Conservation (phyloP, 2,329 filamentous ascomycete species). For the Colletotrichum costaricense region DNA sequence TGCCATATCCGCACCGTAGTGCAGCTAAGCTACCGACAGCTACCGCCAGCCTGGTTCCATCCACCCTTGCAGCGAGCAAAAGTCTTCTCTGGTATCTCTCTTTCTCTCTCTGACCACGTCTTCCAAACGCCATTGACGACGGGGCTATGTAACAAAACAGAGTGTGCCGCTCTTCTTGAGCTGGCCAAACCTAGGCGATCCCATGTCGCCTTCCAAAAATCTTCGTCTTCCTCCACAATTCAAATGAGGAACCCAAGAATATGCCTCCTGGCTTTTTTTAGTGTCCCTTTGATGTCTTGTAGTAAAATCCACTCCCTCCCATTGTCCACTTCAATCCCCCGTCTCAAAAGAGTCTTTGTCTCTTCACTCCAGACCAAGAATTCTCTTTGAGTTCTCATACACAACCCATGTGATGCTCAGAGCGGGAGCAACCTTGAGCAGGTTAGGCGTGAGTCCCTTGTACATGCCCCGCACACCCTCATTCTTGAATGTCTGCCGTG, state of each 20-base stretch:
- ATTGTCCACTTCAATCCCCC: neutral
- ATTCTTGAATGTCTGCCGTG: slow-evolving; percentile 81
- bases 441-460: slow-evolving; percentile 93
- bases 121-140: slow-evolving; percentile 27
- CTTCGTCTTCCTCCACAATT: neutral
- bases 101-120: slow-evolving; percentile 7
- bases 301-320: slow-evolving; percentile 1
- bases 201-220: slow-evolving; percentile 4
- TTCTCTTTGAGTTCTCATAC: slow-evolving; percentile 88
- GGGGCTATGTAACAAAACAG: slow-evolving; percentile 28
- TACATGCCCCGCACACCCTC: slow-evolving; percentile 91
- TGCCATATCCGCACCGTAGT: neutral
- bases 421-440: slow-evolving; percentile 95
- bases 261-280: neutral
- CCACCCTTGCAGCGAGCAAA: slow-evolving; percentile 13
- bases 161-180: neutral
- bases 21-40: neutral
- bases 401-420: slow-evolving; percentile 96
- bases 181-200: neutral
- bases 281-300: neutral
- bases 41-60: neutral
- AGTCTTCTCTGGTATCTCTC: slow-evolving; percentile 34
- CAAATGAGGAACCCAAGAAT: neutral
- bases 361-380: slow-evolving; percentile 65
- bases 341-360: neutral